These are phyloP conservation scores for Colletotrichum sp. DNA, from an alignment of 2,329 filamentous ascomycete species.

Conservation along the genomic window DNA sequence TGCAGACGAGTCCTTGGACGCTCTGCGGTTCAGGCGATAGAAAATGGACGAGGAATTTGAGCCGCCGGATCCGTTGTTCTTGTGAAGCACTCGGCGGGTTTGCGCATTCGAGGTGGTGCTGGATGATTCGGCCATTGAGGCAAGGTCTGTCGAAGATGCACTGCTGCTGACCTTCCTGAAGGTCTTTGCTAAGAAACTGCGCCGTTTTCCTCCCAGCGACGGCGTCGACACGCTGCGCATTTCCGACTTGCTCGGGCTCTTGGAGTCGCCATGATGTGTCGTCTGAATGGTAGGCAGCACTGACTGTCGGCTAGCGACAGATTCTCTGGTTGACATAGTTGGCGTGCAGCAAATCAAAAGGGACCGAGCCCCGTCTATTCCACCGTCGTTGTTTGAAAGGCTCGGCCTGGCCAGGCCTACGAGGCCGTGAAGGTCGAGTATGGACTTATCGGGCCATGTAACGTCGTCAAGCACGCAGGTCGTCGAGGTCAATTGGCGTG, in stretches of 20 bases:
- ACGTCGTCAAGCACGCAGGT: not conserved
- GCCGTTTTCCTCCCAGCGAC: slow-evolving; percentile 11
- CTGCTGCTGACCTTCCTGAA: slow-evolving; percentile 24
- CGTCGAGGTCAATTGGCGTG: slow-evolving; percentile 4
- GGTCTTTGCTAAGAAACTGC: slow-evolving; percentile 22
- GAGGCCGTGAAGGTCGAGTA: slow-evolving; percentile 21
- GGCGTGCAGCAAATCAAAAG: not conserved
- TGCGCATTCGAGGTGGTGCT: not conserved
- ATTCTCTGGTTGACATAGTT: slow-evolving; percentile 14
- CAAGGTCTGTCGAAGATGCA: slow-evolving; percentile 17
- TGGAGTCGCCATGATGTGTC: slow-evolving; percentile 16
- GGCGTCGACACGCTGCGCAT: slow-evolving; percentile 12
- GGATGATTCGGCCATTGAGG: slow-evolving; percentile 1
- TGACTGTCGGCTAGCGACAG: slow-evolving; percentile 16
- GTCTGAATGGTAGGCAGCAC: slow-evolving; percentile 20
- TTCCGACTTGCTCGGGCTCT: not conserved
- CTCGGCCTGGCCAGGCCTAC: slow-evolving; percentile 16
- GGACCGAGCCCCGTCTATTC: slow-evolving; percentile 6
- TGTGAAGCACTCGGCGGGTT: slow-evolving; percentile 33
- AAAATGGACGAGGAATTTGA: slow-evolving; percentile 38
- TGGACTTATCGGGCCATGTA: slow-evolving; percentile 20
- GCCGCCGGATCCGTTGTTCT: slow-evolving; percentile 29
- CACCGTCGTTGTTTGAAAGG: not conserved
- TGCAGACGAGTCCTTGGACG: slow-evolving; percentile 40
- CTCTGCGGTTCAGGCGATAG: slow-evolving; percentile 44